Evolutionary conservation across 805 yeast genomes (phyloP).

Genomic region (Hanseniaspora taiwanica): DNA sequence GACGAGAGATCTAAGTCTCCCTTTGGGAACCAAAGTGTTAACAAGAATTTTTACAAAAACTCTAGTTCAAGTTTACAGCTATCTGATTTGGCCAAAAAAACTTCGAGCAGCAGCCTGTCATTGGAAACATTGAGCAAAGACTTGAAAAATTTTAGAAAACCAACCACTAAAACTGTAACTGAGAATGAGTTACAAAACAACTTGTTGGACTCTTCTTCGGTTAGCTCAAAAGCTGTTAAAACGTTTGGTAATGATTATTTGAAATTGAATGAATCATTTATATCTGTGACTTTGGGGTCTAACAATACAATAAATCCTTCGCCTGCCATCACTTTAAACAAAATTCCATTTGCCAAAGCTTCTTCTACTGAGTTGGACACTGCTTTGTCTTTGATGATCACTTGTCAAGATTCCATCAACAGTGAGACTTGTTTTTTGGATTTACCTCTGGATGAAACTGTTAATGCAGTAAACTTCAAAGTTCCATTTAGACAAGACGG

Average conservation of each 20-base stretch:
- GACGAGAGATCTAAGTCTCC: slow-evolving; percentile 5
- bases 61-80: background rate
- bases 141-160: slow-evolving; percentile 2
- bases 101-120: background rate
- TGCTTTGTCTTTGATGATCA: slow-evolving; percentile 64
- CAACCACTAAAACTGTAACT: slow-evolving; percentile 4
- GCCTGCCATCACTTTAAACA: slow-evolving; percentile 53
- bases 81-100: background rate
- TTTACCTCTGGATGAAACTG: slow-evolving; percentile 68
- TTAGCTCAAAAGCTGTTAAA: slow-evolving; percentile 41
- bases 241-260: slow-evolving; percentile 78
- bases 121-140: background rate
- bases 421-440: slow-evolving; percentile 57
- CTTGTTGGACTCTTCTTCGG: slow-evolving; percentile 2
- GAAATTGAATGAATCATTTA: slow-evolving; percentile 46
- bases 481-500: slow-evolving; percentile 35
- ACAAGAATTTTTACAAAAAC: slow-evolving; percentile 1
- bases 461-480: slow-evolving; percentile 62
- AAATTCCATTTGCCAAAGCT: slow-evolving; percentile 62
- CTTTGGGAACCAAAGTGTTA: slow-evolving; percentile 1
- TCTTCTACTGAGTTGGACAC: slow-evolving; percentile 80
- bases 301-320: slow-evolving; percentile 54
- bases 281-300: slow-evolving; percentile 77
- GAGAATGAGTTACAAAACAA: background rate
- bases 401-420: slow-evolving; percentile 22